Evolutionary conservation across 1,284 basidiomycete species (phyloP), one percentile per base, ranked within the genome.

Genomic region (Prillingera fragicola): DNA sequence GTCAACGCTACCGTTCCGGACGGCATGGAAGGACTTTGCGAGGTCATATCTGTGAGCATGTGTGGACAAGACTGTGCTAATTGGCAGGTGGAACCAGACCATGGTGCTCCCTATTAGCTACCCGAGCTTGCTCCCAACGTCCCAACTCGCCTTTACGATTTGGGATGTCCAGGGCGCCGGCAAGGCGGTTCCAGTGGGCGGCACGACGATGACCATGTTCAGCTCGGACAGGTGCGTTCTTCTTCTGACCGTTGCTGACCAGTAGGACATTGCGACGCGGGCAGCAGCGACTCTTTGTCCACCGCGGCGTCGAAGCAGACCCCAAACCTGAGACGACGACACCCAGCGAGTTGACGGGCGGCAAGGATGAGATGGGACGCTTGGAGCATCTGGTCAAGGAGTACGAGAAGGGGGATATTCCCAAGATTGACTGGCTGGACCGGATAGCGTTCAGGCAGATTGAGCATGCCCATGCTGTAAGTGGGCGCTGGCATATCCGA

Each of bases 361-460:
- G 36, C 3, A 77, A 81, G 49, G 92, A 97, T 61, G 91, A 96
- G 70, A 89, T 94, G 85, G 92, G 89, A 2, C 74, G 92, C 32
- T 70, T 99, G 23, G 92, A 97, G 69, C 90, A 92, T 85, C 78
- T 96, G 10, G 85, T 97, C 46, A 97, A 97, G 76, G 91, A 92
- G 63, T 92, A 94, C 59, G 90, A 97, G 63, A 78, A 90, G 4
- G 90, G 90, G 0, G 91, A 96, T 66, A 75, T 98, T n/a, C 81
- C 85, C 1, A 87, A 90, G 63, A 83, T 87, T 1, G 91, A 96
- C 54, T 99, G 95, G 94, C 74, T 98, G 4, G 94, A 98, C 67
- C 85, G 87, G 53, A 74, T 95, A 65, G 83, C 87, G 2, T 97
- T 95, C 69, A 76, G 91, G 25, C 86, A 86, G 72, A 94, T 97